Evolutionary conservation across 768 basidiomycete genomes (phyloP).

Genomic region (Boletus tomentosulus): DNA sequence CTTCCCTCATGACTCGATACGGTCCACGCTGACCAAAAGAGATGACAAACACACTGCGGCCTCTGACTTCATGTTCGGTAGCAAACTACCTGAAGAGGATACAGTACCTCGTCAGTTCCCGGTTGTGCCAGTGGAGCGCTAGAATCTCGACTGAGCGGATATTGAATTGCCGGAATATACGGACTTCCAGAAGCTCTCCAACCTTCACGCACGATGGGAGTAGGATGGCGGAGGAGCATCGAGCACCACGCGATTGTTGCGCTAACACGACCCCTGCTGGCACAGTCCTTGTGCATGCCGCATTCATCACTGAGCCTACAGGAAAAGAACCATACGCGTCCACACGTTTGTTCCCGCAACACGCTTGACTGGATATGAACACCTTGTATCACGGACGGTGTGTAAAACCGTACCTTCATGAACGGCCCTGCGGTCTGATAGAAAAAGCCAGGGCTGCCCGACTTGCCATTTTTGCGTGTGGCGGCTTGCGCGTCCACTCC

Average conservation of each 20-base stretch:
- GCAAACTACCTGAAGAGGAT: slow-evolving; percentile 17
- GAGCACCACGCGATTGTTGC: slow-evolving; percentile 17
- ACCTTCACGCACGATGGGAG: slow-evolving; percentile 16
- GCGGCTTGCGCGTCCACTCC: slow-evolving; percentile 4
- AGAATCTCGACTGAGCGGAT: slow-evolving; percentile 32
- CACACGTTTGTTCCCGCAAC: slow-evolving; percentile 16
- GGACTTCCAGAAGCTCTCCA: slow-evolving; percentile 24
- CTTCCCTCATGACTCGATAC: slow-evolving; percentile 7
- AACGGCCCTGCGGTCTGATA: slow-evolving; percentile 4
- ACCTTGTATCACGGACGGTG: slow-evolving; percentile 10
- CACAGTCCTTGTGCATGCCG: slow-evolving; percentile 15
- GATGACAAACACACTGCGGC: slow-evolving; percentile 7
- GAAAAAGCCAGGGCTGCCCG: slow-evolving; percentile 6
- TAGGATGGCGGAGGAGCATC: slow-evolving; percentile 14
- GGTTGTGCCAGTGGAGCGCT: slow-evolving; percentile 17
- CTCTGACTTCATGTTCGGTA: slow-evolving; percentile 6
- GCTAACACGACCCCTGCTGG: slow-evolving; percentile 7
- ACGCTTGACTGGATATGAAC: slow-evolving; percentile 10
- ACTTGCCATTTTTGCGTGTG: slow-evolving; percentile 10
- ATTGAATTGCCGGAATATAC: slow-evolving; percentile 27
- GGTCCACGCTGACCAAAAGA: slow-evolving; percentile 2
- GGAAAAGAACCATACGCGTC: slow-evolving; percentile 10
- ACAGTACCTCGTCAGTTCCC: slow-evolving; percentile 9
- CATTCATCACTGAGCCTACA: slow-evolving; percentile 22
- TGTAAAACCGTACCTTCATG: slow-evolving; percentile 4